These are phyloP conservation scores for Flaveria robusta DNA, from an alignment of 129 eudicot genomes.

Conservation along the genomic window DNA sequence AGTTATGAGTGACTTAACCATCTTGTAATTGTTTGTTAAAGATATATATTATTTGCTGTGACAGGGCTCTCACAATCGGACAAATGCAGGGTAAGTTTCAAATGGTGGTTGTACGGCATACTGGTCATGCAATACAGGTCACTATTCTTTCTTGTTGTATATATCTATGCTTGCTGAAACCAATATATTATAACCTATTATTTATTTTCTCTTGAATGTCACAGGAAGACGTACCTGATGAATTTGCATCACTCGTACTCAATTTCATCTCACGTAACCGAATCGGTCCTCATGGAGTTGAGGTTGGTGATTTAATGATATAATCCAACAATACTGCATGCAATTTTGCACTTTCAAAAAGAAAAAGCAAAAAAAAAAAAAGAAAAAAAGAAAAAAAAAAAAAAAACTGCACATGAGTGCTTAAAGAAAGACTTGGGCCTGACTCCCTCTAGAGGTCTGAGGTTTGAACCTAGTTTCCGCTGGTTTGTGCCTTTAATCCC, in stretches of 20 bases:
- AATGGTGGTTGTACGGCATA: constrained; percentile 94
- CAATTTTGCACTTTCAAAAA: not conserved
- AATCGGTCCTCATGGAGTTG: constrained; percentile 87
- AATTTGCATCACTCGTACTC: constrained; percentile 71
- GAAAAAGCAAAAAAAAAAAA: not conserved
- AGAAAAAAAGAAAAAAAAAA: not conserved
- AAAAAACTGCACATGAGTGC: not conserved
- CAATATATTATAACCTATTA: not conserved
- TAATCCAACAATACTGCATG: constrained; percentile 2
- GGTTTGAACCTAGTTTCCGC: no score
- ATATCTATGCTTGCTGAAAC: not conserved
- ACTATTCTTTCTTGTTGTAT: not conserved
- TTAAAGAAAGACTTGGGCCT: not conserved
- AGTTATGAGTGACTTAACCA: not conserved
- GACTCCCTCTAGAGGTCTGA: no score
- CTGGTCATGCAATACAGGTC: constrained; percentile 99
- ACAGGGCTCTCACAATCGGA: constrained; percentile 96
- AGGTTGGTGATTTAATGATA: constrained; percentile 55
- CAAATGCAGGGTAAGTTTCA: constrained; percentile 99
- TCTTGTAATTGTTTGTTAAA: not conserved
- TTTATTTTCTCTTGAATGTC: constrained; percentile 20
- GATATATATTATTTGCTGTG: constrained; percentile 14
- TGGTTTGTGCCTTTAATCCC: no score
- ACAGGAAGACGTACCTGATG: constrained; percentile 99
- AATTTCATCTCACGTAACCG: constrained; percentile 79